phyloP scores from a whole-genome alignment of 1,139 yeast genomes.

The Trichomonascaceae sp. region DNA sequence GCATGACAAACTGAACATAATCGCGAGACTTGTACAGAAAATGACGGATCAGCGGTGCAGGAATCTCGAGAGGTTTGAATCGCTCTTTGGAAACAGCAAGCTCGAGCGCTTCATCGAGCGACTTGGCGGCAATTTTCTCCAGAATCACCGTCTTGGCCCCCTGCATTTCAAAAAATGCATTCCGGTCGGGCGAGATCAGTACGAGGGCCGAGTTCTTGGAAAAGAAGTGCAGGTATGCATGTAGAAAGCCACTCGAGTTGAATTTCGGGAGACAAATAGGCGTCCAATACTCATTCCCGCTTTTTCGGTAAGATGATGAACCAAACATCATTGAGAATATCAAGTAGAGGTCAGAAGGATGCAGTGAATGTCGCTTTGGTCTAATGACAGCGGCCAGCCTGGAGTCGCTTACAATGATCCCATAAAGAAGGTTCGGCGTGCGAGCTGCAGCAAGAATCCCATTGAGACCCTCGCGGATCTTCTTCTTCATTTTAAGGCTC shows the following conservation, averaged over 20 bases:
- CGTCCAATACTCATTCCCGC: slow-evolving; percentile 58
- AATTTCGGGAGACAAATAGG: slow-evolving; percentile 89
- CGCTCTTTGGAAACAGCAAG: slow-evolving; percentile 30
- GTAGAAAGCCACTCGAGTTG: slow-evolving; percentile 75
- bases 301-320: slow-evolving; percentile 31
- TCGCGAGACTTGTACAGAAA: slow-evolving; percentile 64
- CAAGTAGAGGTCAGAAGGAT: slow-evolving; percentile 56
- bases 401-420: slow-evolving; percentile 44
- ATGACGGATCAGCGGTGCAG: slow-evolving; percentile 56
- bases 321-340: slow-evolving; percentile 50
- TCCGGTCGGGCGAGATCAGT: slow-evolving; percentile 70
- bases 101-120: slow-evolving; percentile 26
- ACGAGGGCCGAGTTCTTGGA: slow-evolving; percentile 44
- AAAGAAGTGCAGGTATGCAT: slow-evolving; percentile 60
- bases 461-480: slow-evolving; percentile 35
- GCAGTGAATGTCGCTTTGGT: slow-evolving; percentile 51
- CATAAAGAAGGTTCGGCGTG: slow-evolving; percentile 42
- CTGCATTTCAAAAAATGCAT: slow-evolving; percentile 66
- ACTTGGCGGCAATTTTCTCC: slow-evolving; percentile 25
- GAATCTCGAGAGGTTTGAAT: slow-evolving; percentile 37
- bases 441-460: slow-evolving; percentile 30
- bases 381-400: slow-evolving; percentile 46
- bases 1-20: slow-evolving; percentile 46
- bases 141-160: slow-evolving; percentile 39
- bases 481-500: slow-evolving; percentile 37